Conservation (phyloP, 2,329 filamentous ascomycete species). For the Hypoxylon sp. region DNA sequence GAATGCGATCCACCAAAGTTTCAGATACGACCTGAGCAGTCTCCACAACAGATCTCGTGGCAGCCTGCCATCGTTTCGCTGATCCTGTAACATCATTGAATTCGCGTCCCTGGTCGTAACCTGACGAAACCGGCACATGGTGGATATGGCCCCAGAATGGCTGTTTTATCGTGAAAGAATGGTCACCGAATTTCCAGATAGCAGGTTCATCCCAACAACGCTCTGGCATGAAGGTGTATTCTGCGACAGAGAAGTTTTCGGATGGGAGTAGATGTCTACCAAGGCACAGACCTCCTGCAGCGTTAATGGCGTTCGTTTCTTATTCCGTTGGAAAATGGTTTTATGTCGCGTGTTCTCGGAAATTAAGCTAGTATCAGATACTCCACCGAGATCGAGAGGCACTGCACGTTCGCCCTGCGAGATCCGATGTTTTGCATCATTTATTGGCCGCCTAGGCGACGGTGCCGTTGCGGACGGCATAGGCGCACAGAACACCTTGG, state of each 20-base stretch:
- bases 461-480: no score
- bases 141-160: background rate
- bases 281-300: background rate
- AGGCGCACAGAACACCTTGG: no score
- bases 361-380: background rate
- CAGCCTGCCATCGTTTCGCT: background rate
- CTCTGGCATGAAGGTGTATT: background rate
- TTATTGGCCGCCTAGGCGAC: no score
- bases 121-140: background rate
- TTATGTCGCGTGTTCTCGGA: background rate
- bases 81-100: background rate
- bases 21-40: constrained; percentile 11
- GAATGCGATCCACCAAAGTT: constrained; percentile 24
- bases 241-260: background rate
- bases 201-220: background rate
- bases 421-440: constrained; percentile 50
- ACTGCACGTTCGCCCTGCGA: constrained; percentile 43
- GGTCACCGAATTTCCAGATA: background rate
- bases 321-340: background rate
- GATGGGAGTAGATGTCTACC: background rate
- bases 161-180: background rate
- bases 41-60: background rate
- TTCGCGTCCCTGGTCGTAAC: background rate
- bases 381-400: background rate
- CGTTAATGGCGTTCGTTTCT: background rate